Evolutionary conservation across 73 alveolate species (phyloP).

Genomic region (Durusdinium trenchii): DNA sequence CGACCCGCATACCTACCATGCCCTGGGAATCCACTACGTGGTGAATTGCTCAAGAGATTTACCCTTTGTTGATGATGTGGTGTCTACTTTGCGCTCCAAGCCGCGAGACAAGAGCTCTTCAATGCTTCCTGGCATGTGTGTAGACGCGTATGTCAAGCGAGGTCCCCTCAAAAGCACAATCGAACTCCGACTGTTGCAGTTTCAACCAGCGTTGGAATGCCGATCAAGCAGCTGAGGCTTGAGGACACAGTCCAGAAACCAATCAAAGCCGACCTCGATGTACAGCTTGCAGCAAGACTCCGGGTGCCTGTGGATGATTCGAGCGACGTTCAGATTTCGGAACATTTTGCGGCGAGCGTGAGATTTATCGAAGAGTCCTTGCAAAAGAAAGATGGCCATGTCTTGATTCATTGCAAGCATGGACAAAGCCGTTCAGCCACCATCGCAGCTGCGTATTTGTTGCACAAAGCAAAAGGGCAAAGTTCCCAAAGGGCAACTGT

Average conservation of each 20-base stretch:
- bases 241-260: background rate
- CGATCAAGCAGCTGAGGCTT: too few relatives aligned
- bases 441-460: slow-evolving; percentile 55
- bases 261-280: background rate
- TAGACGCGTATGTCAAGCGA: too few relatives aligned
- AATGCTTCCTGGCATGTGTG: too few relatives aligned
- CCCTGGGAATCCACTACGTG: slow-evolving; percentile 43
- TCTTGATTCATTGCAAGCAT: slow-evolving; percentile 62
- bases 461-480: background rate
- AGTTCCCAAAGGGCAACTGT: background rate
- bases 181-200: too few relatives aligned
- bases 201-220: too few relatives aligned
- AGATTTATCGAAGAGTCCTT: background rate
- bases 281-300: slow-evolving; percentile 1
- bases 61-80: slow-evolving; percentile 69
- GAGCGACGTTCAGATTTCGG: slow-evolving; percentile 32
- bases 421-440: slow-evolving; percentile 86
- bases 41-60: slow-evolving; percentile 73
- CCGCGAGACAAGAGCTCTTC: background rate
- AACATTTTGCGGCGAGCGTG: slow-evolving; percentile 32
- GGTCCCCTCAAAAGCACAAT: too few relatives aligned
- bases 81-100: background rate
- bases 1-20: slow-evolving; percentile 61
- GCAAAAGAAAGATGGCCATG: slow-evolving; percentile 32
- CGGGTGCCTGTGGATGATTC: slow-evolving; percentile 71